Base-by-base conservation (phyloP, 306 rosid species). In the Pyrus pyrifolia region DNA sequence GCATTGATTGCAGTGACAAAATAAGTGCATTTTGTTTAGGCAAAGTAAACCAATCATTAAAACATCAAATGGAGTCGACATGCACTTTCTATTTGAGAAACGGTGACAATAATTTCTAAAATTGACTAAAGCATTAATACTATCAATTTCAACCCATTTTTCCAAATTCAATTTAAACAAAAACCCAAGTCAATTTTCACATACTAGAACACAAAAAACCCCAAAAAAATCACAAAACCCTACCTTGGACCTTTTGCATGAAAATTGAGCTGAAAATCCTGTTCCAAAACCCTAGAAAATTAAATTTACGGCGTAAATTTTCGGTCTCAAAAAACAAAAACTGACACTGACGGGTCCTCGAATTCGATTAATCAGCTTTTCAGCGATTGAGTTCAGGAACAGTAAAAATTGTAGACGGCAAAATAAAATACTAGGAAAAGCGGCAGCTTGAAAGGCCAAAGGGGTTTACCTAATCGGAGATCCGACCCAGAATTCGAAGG, bases 391-490 rank as follows among this genome's bases (percentile, higher is more conserved):
- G 55, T 58, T 40, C 18, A 35, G 23, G 38, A 72, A 33, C 51
- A 38, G 70, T 38, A 38, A 49, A 35, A 33, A 31, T 3, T 18
- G n/a, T 31, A 0, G 25, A 31, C 13, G 23, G 42, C 22, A 17
- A 64, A 31, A 29, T 31, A 31, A 64, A 2, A 15, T 23, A 4
- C n/a, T 19, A 66, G 17, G 25, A 35, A 66, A 66, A 66, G 29
- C 18, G 22, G 68, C 74, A 66, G 52, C 74, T 29, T 67, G 27
- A 22, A 58, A 70, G 14, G 44, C 45, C 17, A 53, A 35, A 23
- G 8, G 21, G 30, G 30, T 23, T 21, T 77, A 89, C 93, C 85
- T 81, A 74, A 81, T 68, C 78, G 82, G 74, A 81, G 79, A 80
- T 67, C 73, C 71, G 53, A 46, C 62, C 73, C 71, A 11, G 49